Evolutionary conservation across 2,329 filamentous ascomycete genomes (phyloP).

Genomic region (Cordyceps militaris): DNA sequence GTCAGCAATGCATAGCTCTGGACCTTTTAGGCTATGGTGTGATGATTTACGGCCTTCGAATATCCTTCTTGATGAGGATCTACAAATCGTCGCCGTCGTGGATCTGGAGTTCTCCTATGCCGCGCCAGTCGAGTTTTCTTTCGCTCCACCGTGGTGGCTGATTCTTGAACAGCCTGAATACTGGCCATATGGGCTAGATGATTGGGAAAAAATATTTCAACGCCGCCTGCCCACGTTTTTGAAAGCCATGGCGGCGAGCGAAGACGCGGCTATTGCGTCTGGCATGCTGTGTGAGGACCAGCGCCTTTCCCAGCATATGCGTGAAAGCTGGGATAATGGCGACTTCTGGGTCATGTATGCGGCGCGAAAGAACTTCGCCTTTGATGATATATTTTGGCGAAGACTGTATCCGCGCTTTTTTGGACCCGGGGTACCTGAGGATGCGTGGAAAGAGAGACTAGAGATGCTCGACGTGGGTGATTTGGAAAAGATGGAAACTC

Average conservation of each 20-base stretch:
- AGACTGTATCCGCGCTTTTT: background rate
- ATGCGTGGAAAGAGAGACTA: slow-evolving; percentile 1
- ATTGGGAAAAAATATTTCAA: background rate
- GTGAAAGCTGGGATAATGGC: background rate
- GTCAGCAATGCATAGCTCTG: background rate
- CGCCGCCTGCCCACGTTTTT: background rate
- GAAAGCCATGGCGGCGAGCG: background rate
- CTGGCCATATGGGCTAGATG: background rate
- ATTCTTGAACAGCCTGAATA: slow-evolving; percentile 1
- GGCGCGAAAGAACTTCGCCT: background rate
- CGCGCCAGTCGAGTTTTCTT: background rate
- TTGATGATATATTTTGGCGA: background rate
- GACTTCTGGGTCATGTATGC: background rate
- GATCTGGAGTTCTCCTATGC: background rate
- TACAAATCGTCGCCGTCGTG: background rate
- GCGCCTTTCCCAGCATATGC: background rate
- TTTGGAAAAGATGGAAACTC: background rate
- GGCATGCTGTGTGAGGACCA: background rate
- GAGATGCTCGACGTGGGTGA: background rate
- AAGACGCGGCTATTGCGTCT: background rate
- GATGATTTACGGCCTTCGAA: background rate
- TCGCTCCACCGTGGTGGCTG: background rate
- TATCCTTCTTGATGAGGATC: background rate
- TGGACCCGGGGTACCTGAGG: background rate
- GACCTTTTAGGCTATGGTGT: background rate